phyloP scores from a whole-genome alignment of 2,329 filamentous ascomycete species.

The Fulvia fulva region DNA sequence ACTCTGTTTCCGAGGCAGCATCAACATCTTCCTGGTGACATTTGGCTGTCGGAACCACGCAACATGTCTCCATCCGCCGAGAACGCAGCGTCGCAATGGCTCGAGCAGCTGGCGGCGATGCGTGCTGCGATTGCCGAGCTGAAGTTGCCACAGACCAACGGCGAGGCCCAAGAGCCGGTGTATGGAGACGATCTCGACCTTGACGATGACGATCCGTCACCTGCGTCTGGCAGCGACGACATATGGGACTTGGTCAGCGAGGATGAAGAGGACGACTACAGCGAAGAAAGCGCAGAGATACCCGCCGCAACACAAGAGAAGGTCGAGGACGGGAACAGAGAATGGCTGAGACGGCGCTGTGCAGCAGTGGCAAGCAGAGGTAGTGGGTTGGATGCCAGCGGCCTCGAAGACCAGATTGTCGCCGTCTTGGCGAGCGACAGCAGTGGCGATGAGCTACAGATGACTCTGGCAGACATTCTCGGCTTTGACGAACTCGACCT shows the following conservation, averaged over 20 bases:
- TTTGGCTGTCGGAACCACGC: background rate
- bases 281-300: conserved; percentile 59
- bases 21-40: background rate
- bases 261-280: conserved; percentile 61
- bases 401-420: conserved; percentile 73
- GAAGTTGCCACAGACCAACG: conserved; percentile 49
- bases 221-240: conserved; percentile 66
- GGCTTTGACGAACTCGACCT: conserved; percentile 93
- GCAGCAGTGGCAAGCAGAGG: conserved; percentile 60
- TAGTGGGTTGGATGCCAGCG: conserved; percentile 62
- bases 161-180: conserved; percentile 38
- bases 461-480: conserved; percentile 80
- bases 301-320: conserved; percentile 29
- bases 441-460: conserved; percentile 82
- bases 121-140: conserved; percentile 75
- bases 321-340: conserved; percentile 25
- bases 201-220: conserved; percentile 62
- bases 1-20: background rate
- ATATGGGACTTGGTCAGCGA: conserved; percentile 91
- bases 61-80: conserved; percentile 19
- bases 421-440: conserved; percentile 67
- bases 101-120: conserved; percentile 81
- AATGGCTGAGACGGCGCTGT: conserved; percentile 72
- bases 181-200: conserved; percentile 49
- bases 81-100: conserved; percentile 55